A percentile compares a stretch with the other conserved stretches of the same genome.
Conservation (phyloP, 345 rosid species). For the Bretschneidera sinensis region DNA sequence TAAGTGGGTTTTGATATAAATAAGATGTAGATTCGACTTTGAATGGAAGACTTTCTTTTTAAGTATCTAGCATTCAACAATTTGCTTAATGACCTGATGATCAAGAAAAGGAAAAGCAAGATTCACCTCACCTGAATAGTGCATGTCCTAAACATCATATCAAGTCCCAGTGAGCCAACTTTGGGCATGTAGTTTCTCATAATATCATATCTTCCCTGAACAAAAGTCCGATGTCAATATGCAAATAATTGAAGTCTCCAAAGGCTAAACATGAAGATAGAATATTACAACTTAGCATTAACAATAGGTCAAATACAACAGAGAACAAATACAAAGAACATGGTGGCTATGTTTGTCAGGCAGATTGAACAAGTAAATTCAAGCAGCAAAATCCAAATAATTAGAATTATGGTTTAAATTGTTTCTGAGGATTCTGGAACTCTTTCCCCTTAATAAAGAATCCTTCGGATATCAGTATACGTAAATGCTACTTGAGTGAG, state of each 20-base stretch:
- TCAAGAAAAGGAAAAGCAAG: conserved; percentile 10
- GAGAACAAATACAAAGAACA: neutral
- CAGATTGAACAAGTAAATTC: neutral
- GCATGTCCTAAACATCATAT: conserved; percentile 98
- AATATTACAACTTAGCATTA: neutral
- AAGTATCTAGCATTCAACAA: neutral
- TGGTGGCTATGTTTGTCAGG: neutral
- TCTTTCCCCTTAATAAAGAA: no score
- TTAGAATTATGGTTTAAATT: no score
- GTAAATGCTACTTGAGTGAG: no score
- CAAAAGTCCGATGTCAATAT: conserved; percentile 24
- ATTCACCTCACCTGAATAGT: conserved; percentile 84
- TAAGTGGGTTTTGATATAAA: conserved; percentile 11
- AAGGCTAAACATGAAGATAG: no score
- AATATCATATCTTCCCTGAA: conserved; percentile 96
- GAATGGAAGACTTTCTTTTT: neutral
- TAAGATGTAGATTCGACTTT: neutral
- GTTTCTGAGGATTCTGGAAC: no score
- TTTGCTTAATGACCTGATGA: neutral
- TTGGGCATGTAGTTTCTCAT: conserved; percentile 99
- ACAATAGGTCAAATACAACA: neutral
- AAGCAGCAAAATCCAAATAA: neutral
- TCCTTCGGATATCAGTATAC: no score
- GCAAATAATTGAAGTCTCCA: conserved; percentile 5
- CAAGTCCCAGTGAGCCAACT: conserved; percentile 93